phyloP scores from a whole-genome alignment of 768 basidiomycete species.

The Termitomyces sp. region DNA sequence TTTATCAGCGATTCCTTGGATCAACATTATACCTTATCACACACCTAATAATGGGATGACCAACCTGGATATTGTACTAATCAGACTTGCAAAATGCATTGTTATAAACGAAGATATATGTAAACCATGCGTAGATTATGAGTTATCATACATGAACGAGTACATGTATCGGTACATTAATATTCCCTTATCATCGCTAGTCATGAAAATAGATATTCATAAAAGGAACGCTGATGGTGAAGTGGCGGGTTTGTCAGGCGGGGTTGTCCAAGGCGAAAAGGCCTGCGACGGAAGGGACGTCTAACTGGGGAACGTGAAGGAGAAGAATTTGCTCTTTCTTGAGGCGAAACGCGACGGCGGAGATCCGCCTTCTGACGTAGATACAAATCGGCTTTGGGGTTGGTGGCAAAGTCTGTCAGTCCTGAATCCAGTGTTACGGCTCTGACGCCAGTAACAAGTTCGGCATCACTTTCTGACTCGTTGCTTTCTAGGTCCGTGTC shows the following conservation, averaged over 20 bases:
- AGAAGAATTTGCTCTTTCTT: conserved; percentile 40
- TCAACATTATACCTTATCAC: conserved; percentile 27
- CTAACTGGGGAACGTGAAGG: conserved; percentile 51
- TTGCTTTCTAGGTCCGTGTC: conserved; percentile 28
- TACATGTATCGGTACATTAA: neutral
- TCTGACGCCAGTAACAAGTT: conserved; percentile 28
- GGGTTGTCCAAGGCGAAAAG: conserved; percentile 7
- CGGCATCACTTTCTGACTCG: conserved; percentile 22
- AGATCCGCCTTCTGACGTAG: conserved; percentile 31
- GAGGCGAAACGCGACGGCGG: conserved; percentile 26
- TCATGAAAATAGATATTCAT: conserved; percentile 43
- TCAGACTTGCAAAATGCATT: conserved; percentile 4
- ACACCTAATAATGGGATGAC: conserved; percentile 25
- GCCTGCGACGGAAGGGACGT: conserved; percentile 27
- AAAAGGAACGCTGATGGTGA: conserved; percentile 27
- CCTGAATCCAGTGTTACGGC: conserved; percentile 28
- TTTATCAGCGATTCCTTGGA: conserved; percentile 24
- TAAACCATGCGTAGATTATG: conserved; percentile 1
- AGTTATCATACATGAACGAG: neutral
- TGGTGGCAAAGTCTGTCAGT: conserved; percentile 8
- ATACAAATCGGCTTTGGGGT: conserved; percentile 21
- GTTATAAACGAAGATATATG: neutral
- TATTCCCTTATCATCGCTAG: neutral
- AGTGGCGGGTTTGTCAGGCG: conserved; percentile 1
- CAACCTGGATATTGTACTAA: conserved; percentile 4